phyloP scores from a whole-genome alignment of 148 eudicot species.

The Camellia lanceoleosa region DNA sequence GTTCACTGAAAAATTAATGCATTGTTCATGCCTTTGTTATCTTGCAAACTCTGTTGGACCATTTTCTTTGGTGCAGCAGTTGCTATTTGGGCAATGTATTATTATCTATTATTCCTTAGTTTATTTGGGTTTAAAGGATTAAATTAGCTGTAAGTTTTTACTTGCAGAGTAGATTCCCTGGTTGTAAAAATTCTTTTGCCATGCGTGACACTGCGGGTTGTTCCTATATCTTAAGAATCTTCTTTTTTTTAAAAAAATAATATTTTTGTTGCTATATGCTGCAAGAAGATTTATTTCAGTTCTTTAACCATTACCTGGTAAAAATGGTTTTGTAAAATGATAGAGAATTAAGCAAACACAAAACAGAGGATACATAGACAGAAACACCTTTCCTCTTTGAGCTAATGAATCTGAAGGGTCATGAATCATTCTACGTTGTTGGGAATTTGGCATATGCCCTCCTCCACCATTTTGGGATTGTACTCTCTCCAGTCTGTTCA shows the following conservation, averaged over 20 bases:
- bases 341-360: neutral
- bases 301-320: neutral
- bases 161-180: neutral
- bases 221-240: neutral
- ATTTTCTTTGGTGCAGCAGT: neutral
- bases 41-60: neutral
- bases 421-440: constrained; percentile 1
- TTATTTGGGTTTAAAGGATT: neutral
- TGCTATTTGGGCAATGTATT: neutral
- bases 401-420: constrained; percentile 5
- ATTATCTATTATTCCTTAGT: neutral
- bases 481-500: neutral
- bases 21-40: neutral
- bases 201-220: neutral
- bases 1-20: neutral
- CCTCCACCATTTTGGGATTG: neutral
- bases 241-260: neutral
- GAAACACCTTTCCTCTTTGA: neutral
- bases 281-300: neutral
- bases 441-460: neutral
- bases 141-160: neutral
- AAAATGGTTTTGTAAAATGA: neutral
- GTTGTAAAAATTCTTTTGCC: neutral
- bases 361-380: neutral
- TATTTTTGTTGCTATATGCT: neutral